Evolutionary conservation across 140 eudicot genomes (phyloP).

Genomic region (Ambrosia hybrid): DNA sequence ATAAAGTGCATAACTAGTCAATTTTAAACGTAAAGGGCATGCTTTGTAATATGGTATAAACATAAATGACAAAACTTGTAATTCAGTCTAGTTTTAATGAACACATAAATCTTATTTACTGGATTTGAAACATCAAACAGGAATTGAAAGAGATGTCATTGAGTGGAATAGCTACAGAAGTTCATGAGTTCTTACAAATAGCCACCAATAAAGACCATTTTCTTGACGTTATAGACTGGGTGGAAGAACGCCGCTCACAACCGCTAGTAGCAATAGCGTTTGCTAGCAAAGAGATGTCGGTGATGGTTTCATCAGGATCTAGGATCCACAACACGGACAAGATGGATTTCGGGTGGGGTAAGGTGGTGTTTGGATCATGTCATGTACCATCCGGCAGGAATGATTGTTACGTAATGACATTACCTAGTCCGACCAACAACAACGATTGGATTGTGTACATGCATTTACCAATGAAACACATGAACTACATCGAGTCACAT

Average conservation of each 20-base stretch:
- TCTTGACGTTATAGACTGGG: constrained; percentile 41
- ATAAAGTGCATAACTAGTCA: too few species aligned
- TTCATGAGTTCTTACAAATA: constrained; percentile 27
- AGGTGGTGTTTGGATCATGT: constrained; percentile 30
- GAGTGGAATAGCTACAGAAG: constrained; percentile 34
- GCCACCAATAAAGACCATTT: constrained; percentile 32
- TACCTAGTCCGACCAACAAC: constrained; percentile 20
- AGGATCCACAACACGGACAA: constrained; percentile 24
- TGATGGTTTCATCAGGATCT: constrained; percentile 31
- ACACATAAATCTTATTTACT: not conserved
- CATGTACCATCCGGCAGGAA: constrained; percentile 20
- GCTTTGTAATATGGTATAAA: too few species aligned
- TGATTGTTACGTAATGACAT: constrained; percentile 31
- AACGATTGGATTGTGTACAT: constrained; percentile 32
- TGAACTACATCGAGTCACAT: constrained; percentile 26
- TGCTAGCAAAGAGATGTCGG: constrained; percentile 15
- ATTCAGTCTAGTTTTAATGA: too few species aligned
- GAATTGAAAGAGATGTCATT: constrained; percentile 39
- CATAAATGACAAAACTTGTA: too few species aligned
- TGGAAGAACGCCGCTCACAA: constrained; percentile 28
- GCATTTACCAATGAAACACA: constrained; percentile 19
- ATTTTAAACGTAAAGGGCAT: too few species aligned
- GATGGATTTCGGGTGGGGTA: constrained; percentile 47
- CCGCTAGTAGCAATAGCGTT: constrained; percentile 24
- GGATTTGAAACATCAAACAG: not conserved